Evolutionary conservation across 306 rosid genomes (phyloP).

Genomic region (Inga leiocalycina): DNA sequence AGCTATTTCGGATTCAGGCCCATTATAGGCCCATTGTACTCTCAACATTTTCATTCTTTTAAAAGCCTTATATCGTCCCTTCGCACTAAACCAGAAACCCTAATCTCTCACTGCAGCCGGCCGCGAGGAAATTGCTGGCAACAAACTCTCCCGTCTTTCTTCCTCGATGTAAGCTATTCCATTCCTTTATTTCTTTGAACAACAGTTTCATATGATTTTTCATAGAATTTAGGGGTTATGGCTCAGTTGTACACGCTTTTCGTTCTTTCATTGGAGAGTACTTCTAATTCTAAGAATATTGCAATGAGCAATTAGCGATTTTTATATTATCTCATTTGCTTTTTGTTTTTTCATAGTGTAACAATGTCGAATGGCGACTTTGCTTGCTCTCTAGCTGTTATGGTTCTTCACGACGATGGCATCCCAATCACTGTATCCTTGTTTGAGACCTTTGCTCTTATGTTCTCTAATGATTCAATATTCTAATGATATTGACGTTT

Average conservation of each 20-base stretch:
- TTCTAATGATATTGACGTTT: neutral
- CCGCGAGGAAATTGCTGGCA: neutral
- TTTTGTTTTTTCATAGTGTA: constrained; percentile 6
- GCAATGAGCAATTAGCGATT: neutral
- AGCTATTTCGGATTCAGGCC: neutral
- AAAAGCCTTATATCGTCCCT: neutral
- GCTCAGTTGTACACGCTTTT: neutral
- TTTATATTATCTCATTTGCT: neutral
- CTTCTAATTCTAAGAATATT: neutral
- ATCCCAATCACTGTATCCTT: constrained; percentile 68
- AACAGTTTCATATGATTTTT: neutral
- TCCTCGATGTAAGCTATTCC: constrained; percentile 8
- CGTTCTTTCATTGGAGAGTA: neutral
- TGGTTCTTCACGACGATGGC: constrained; percentile 65
- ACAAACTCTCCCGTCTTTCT: neutral
- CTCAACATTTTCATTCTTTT: neutral
- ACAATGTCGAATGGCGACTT: constrained; percentile 58
- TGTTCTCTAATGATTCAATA: neutral
- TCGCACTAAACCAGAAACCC: neutral
- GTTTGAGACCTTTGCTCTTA: neutral
- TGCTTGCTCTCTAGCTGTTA: constrained; percentile 60
- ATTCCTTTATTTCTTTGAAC: neutral
- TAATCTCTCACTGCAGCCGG: neutral
- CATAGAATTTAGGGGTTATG: neutral
- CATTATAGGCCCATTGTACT: neutral